These are phyloP conservation scores for Carex pumila DNA, from an alignment of 176 grass and related monocot genomes.

Conservation along the genomic window DNA sequence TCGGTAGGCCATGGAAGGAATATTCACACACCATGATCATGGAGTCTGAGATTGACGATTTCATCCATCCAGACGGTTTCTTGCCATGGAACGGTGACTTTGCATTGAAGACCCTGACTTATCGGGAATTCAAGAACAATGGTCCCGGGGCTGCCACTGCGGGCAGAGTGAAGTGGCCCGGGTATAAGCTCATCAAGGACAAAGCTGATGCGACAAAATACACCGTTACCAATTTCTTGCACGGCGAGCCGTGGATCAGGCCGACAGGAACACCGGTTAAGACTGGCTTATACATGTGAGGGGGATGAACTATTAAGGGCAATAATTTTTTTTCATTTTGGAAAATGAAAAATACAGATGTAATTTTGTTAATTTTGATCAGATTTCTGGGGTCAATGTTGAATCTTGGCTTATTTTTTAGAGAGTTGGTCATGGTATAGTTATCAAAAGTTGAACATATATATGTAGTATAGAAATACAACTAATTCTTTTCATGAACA, in stretches of 20 bases:
- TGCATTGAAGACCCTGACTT: conserved; percentile 60
- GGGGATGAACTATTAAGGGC: not conserved
- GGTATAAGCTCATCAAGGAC: conserved; percentile 52
- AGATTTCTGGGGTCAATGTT: conserved; percentile 9
- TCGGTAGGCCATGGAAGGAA: conserved; percentile 69
- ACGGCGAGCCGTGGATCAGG: conserved; percentile 53
- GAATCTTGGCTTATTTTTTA: conserved; percentile 5
- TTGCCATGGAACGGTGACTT: conserved; percentile 73
- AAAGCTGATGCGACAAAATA: conserved; percentile 37
- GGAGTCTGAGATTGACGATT: conserved; percentile 60
- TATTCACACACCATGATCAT: conserved; percentile 65
- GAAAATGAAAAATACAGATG: not conserved
- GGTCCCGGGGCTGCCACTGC: conserved; percentile 40
- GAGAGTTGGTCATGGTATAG: conserved; percentile 7
- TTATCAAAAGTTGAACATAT: conserved; percentile 8
- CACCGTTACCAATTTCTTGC: conserved; percentile 55
- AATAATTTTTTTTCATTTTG: not conserved
- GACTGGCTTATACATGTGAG: conserved; percentile 54
- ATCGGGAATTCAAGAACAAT: conserved; percentile 63
- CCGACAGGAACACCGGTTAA: conserved; percentile 54
- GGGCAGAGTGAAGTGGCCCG: conserved; percentile 46
- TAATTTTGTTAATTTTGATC: conserved; percentile 20
- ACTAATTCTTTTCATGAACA: not conserved
- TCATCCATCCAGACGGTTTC: conserved; percentile 68
- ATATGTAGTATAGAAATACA: not conserved